Conservation (phyloP, 805 yeast genomes). For the Candida sonorensis region DNA sequence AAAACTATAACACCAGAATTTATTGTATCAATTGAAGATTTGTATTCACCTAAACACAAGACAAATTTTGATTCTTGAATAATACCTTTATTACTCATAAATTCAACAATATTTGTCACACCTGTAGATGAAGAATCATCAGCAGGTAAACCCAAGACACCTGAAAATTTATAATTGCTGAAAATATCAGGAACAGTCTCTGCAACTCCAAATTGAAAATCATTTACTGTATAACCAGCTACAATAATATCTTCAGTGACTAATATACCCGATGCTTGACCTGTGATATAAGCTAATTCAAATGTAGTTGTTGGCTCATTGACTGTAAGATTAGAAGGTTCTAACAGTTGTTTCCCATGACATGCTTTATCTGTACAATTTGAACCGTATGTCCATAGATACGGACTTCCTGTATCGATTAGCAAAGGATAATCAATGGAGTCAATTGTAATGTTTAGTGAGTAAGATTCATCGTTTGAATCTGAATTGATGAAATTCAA, state of each 20-base stretch:
- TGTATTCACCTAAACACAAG: conserved; percentile 33
- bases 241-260: conserved; percentile 32
- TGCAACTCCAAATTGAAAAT: conserved; percentile 50
- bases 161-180: conserved; percentile 45
- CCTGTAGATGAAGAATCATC: conserved; percentile 28
- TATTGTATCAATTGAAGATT: conserved; percentile 10
- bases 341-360: conserved; percentile 23
- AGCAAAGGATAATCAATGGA: conserved; percentile 42
- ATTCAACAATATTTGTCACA: conserved; percentile 34
- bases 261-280: conserved; percentile 44
- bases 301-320: conserved; percentile 30
- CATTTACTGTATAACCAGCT: conserved; percentile 30
- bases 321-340: conserved; percentile 13
- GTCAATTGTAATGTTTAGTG: conserved; percentile 33
- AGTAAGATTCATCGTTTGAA: conserved; percentile 29
- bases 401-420: conserved; percentile 61
- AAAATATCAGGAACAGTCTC: conserved; percentile 46
- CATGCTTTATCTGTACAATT: conserved; percentile 44
- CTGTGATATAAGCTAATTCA: conserved; percentile 45
- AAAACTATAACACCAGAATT: conserved; percentile 38
- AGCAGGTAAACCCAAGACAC: conserved; percentile 55
- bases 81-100: conserved; percentile 26
- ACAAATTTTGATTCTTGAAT: conserved; percentile 37
- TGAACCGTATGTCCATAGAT: conserved; percentile 54
- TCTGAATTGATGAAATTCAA: conserved; percentile 21